These are phyloP conservation scores for Auriscalpium vulgare DNA, from an alignment of 768 basidiomycete genomes.

Conservation along the genomic window DNA sequence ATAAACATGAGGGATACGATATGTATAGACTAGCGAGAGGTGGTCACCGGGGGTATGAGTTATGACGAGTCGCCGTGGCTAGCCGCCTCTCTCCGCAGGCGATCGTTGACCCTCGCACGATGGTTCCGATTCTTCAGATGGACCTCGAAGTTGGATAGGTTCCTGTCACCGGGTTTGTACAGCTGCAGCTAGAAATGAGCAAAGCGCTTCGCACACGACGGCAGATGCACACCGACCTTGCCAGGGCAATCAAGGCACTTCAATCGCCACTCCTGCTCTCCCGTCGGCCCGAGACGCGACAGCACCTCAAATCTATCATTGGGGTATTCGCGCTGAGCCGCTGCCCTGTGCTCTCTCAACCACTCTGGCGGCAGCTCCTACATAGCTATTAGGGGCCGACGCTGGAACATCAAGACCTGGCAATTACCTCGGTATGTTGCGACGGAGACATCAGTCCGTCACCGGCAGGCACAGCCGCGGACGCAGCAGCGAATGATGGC, in stretches of 20 bases:
- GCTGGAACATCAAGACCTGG: conserved; percentile 4
- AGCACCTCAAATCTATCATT: conserved; percentile 81
- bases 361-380: conserved; percentile 48
- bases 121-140: conserved; percentile 85
- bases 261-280: conserved; percentile 79
- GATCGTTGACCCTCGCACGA: conserved; percentile 63
- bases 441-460: neutral
- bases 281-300: conserved; percentile 42
- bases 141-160: conserved; percentile 84
- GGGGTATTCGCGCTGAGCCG: conserved; percentile 64
- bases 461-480: conserved; percentile 3
- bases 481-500: conserved; percentile 4
- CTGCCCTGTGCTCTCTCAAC: conserved; percentile 59
- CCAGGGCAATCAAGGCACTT: conserved; percentile 91
- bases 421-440: conserved; percentile 2
- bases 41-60: neutral
- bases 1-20: neutral
- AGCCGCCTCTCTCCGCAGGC: conserved; percentile 23
- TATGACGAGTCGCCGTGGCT: conserved; percentile 1
- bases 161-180: conserved; percentile 24
- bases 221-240: conserved; percentile 50
- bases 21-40: neutral
- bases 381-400: neutral
- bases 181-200: conserved; percentile 2
- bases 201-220: neutral